Base-by-base conservation (phyloP, 2,329 filamentous ascomycete species). In the Nakataea oryzae region DNA sequence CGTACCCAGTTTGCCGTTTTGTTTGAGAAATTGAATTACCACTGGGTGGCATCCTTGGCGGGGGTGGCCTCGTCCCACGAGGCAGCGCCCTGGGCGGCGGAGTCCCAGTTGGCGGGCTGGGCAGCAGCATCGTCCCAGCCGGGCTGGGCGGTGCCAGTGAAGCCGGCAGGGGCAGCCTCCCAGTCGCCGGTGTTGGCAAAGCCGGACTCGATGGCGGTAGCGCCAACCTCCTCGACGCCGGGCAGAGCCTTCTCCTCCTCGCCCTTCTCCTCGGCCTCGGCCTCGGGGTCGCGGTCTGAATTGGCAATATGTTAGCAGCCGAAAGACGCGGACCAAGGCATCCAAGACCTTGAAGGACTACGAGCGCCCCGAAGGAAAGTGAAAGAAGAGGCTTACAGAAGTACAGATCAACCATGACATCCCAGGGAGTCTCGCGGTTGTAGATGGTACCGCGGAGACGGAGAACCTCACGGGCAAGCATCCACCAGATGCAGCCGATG, bases 371-470 rank as follows among this genome's bases (percentile, higher is more conserved):
- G 1, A 1, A 11, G 6, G 8, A 2, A 21, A 14, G 41, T 11
- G 54, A 26, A 17, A 14, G n/a, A 24, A 41, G 61, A 50, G 60
- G 82, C 83, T 69, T 84, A 86, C 83, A 97, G 89, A 99, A 99
- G 91, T 99, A 99, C 74, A 99, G 83, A 88, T 99, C 95, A 74
- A 96, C 91, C 88, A 99, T 97, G 81, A 96, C 89, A 77, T 99
- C 95, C 95, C 95, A 99, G 78, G 96, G 90, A 66, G 89, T 88
- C 82, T 99, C 95, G 78, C 95, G 92, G 85, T 86, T 91, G 77
- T 91, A 89, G 76, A 99, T 91, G 75, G 93, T 97, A 73, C 96
- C 95, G 74, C 95, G 92, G 75, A 99, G 92, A 77, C 96, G 92
- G 79, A 99, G 93, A 78, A 99, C 93, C 87, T 99, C 95, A 86